Percentiles rank a stretch among this genome's conserved stretches.
Evolutionary conservation across 2,329 filamentous ascomycete genomes (phyloP).

Genomic region (Penicillium sp.): DNA sequence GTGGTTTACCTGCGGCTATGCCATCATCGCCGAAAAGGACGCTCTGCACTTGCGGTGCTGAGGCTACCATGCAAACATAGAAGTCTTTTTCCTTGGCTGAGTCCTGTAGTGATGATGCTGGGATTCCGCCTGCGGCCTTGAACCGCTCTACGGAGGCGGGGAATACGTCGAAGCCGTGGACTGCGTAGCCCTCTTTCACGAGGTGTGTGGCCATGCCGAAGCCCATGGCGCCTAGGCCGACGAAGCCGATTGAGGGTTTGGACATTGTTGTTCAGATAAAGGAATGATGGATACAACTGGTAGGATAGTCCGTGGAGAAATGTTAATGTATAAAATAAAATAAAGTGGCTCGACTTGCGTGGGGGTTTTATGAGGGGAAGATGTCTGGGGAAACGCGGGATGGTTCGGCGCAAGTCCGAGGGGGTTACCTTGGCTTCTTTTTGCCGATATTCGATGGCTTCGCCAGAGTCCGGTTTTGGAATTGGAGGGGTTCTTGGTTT

Average conservation of each 20-base stretch:
- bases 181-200: conserved; percentile 56
- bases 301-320: not conserved
- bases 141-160: conserved; percentile 59
- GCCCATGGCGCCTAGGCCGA: conserved; percentile 72
- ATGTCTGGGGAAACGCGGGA: conserved; percentile 14
- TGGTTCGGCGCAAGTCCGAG: conserved; percentile 17
- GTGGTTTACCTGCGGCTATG: conserved; percentile 29
- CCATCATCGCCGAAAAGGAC: conserved; percentile 56
- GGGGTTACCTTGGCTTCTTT: not conserved
- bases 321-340: not conserved
- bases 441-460: not conserved
- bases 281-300: not conserved
- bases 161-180: conserved; percentile 65
- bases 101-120: conserved; percentile 52
- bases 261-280: conserved; percentile 22
- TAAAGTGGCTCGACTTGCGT: not conserved
- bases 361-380: conserved; percentile 13
- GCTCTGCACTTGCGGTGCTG: conserved; percentile 57
- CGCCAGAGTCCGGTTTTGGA: not conserved
- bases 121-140: conserved; percentile 52
- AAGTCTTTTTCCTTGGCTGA: conserved; percentile 53
- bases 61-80: conserved; percentile 68
- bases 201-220: conserved; percentile 72
- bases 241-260: conserved; percentile 53
- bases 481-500: not conserved